phyloP scores from a whole-genome alignment of 2,329 filamentous ascomycete genomes.

The Paraphoma sp. region DNA sequence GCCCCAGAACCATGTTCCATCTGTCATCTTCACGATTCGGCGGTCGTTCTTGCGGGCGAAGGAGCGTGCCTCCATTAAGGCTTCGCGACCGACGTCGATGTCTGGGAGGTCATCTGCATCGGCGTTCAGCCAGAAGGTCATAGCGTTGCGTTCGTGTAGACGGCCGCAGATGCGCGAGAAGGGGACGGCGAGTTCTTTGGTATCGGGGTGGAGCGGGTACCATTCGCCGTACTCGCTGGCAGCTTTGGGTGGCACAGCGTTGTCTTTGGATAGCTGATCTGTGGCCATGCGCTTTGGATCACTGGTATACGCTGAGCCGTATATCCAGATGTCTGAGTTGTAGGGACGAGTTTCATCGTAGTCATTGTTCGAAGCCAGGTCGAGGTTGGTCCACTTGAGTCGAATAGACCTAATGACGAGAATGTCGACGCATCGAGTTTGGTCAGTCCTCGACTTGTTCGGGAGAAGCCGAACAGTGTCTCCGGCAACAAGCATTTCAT shows the following conservation, averaged over 20 bases:
- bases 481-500: slow-evolving; percentile 61
- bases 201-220: slow-evolving; percentile 57
- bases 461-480: slow-evolving; percentile 61
- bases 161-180: slow-evolving; percentile 62
- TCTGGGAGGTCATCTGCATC: slow-evolving; percentile 6
- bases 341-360: slow-evolving; percentile 56
- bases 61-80: slow-evolving; percentile 54
- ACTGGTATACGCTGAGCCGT: slow-evolving; percentile 57
- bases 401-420: slow-evolving; percentile 62
- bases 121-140: slow-evolving; percentile 53
- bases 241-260: slow-evolving; percentile 19
- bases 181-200: slow-evolving; percentile 54
- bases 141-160: slow-evolving; percentile 59
- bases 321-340: slow-evolving; percentile 55
- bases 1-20: slow-evolving; percentile 63
- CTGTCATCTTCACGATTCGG: slow-evolving; percentile 50
- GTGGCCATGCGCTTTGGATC: slow-evolving; percentile 43
- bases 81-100: slow-evolving; percentile 55
- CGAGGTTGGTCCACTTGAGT: slow-evolving; percentile 57
- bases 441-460: slow-evolving; percentile 6
- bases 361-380: slow-evolving; percentile 54
- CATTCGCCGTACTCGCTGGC: slow-evolving; percentile 56
- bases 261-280: slow-evolving; percentile 21
- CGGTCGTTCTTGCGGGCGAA: slow-evolving; percentile 56
- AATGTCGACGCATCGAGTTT: slow-evolving; percentile 55